These are phyloP conservation scores for Punica granatum DNA, from an alignment of 345 rosid species.

Conservation along the genomic window DNA sequence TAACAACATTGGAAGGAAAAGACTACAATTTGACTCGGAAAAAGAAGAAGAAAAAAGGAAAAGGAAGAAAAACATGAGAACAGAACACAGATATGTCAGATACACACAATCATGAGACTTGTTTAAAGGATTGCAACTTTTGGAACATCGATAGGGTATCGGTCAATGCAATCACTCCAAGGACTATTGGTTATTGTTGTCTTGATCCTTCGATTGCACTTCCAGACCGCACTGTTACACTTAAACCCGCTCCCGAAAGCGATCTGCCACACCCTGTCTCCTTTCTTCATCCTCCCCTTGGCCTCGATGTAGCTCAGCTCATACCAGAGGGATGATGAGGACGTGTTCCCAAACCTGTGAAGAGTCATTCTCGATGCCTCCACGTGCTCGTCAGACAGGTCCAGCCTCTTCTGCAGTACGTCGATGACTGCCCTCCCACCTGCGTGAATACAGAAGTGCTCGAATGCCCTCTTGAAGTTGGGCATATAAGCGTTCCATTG, in stretches of 20 bases:
- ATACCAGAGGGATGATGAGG: constrained; percentile 86
- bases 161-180: constrained; percentile 64
- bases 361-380: constrained; percentile 85
- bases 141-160: constrained; percentile 68
- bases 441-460: constrained; percentile 94
- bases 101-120: too few species aligned
- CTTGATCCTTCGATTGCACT: constrained; percentile 57
- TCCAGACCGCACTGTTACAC: constrained; percentile 93
- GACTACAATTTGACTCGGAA: too few species aligned
- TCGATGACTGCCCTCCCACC: too few species aligned
- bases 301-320: constrained; percentile 64
- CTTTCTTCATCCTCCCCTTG: constrained; percentile 65
- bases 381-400: constrained; percentile 54
- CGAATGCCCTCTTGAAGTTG: constrained; percentile 76
- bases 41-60: neutral
- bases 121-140: constrained; percentile 13
- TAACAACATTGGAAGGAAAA: too few species aligned
- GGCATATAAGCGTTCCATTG: constrained; percentile 72
- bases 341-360: constrained; percentile 79
- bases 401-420: constrained; percentile 63
- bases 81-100: neutral
- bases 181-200: constrained; percentile 42
- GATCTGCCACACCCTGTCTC: constrained; percentile 77
- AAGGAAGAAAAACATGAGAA: neutral
- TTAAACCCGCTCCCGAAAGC: constrained; percentile 92